A percentile compares a stretch with the other conserved stretches of the same genome.
These are phyloP conservation scores for Fraxinus americana DNA, from an alignment of 257 asterid genomes.

Conservation along the genomic window DNA sequence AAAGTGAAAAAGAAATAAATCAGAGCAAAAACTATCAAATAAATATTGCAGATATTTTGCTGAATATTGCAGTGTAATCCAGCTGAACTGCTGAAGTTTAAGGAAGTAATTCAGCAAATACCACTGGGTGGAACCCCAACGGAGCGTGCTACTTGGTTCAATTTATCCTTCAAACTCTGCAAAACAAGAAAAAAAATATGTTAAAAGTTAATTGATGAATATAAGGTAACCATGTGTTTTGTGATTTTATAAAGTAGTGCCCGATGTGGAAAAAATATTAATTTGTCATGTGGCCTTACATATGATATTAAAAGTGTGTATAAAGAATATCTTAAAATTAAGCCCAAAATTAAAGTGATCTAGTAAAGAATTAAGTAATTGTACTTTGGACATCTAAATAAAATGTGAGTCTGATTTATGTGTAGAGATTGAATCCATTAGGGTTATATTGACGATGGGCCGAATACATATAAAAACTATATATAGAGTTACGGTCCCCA, in stretches of 20 bases:
- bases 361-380: too few relatives aligned
- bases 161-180: slow-evolving; percentile 79
- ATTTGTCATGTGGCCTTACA: too few relatives aligned
- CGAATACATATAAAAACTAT: too few relatives aligned
- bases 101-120: slow-evolving; percentile 28
- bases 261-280: background rate
- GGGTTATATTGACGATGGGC: too few relatives aligned
- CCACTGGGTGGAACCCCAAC: slow-evolving; percentile 54
- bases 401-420: too few relatives aligned
- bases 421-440: too few relatives aligned
- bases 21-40: slow-evolving; percentile 12
- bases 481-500: too few relatives aligned
- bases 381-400: too few relatives aligned
- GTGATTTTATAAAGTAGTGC: slow-evolving; percentile 11
- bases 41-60: slow-evolving; percentile 7
- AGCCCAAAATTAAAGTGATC: too few relatives aligned
- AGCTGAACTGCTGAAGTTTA: background rate
- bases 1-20: background rate
- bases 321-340: too few relatives aligned
- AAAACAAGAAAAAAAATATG: slow-evolving; percentile 22
- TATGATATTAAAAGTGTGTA: too few relatives aligned
- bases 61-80: background rate
- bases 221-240: slow-evolving; percentile 3
- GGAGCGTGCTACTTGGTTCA: slow-evolving; percentile 78
- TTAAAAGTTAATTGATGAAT: slow-evolving; percentile 5